Percentiles rank a stretch among this genome's conserved stretches.
phyloP scores from a whole-genome alignment of 768 basidiomycete species.

The Strobilomyces dryophilus region DNA sequence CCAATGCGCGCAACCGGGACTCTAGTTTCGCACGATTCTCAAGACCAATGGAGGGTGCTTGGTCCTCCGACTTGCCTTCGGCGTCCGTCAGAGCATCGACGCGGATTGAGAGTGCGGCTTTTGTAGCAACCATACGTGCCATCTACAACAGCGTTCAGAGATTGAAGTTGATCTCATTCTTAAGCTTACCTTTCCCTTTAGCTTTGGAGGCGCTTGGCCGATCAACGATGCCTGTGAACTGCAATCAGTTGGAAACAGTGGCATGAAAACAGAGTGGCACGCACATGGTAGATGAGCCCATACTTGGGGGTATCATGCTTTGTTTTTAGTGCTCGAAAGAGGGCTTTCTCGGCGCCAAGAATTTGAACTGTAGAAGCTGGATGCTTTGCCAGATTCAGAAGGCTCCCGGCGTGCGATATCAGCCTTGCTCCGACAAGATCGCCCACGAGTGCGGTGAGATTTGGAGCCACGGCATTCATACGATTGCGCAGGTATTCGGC shows the following conservation, averaged over 20 bases:
- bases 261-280: constrained; percentile 21
- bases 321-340: constrained; percentile 73
- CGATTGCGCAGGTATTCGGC: constrained; percentile 96
- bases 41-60: constrained; percentile 83
- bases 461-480: constrained; percentile 98
- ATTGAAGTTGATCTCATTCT: not conserved
- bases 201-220: constrained; percentile 94
- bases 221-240: constrained; percentile 78
- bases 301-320: constrained; percentile 98
- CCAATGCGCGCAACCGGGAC: constrained; percentile 84
- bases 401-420: constrained; percentile 70
- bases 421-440: constrained; percentile 74
- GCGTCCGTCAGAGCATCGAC: constrained; percentile 94
- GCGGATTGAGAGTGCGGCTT: constrained; percentile 94
- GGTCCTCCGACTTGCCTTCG: constrained; percentile 81
- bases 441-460: constrained; percentile 81
- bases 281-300: constrained; percentile 96
- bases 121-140: constrained; percentile 99
- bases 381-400: constrained; percentile 69
- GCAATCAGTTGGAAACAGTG: not conserved
- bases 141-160: constrained; percentile 47
- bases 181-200: constrained; percentile 84
- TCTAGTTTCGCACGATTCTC: constrained; percentile 95
- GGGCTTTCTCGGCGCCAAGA: constrained; percentile 72
- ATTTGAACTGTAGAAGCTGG: constrained; percentile 79